phyloP scores from a whole-genome alignment of 1,284 basidiomycete species.

The Psilocybe mexicana region DNA sequence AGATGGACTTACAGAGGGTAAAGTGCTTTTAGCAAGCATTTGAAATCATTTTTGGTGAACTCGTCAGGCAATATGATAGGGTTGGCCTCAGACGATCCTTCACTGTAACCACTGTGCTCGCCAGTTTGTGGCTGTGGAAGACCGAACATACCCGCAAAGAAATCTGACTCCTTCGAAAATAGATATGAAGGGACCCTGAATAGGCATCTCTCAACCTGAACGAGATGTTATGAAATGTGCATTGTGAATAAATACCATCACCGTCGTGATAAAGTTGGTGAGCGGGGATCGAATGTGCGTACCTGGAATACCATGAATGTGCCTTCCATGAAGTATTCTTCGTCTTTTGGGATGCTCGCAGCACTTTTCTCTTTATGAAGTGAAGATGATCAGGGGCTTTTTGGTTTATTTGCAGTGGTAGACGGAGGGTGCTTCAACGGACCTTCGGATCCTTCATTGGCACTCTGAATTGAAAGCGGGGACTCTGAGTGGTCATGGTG shows the following conservation, averaged over 20 bases:
- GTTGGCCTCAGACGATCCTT: slow-evolving; percentile 10
- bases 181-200: slow-evolving; percentile 25
- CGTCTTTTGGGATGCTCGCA: not conserved
- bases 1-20: no score
- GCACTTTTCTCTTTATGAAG: not conserved
- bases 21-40: slow-evolving; percentile 18
- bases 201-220: slow-evolving; percentile 22
- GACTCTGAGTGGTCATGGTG: no score
- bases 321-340: slow-evolving; percentile 9
- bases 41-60: slow-evolving; percentile 18
- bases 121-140: no score
- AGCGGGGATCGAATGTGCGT: no score
- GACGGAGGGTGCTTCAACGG: no score
- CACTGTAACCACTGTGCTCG: no score
- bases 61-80: slow-evolving; percentile 16
- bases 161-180: slow-evolving; percentile 21
- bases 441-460: no score
- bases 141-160: slow-evolving; percentile 12
- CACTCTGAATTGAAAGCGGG: no score
- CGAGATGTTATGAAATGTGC: no score
- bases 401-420: no score
- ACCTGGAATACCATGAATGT: slow-evolving; percentile 11
- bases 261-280: not conserved
- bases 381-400: no score
- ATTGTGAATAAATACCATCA: no score